Evolutionary conservation across 129 eudicot genomes (phyloP).

Genomic region (Pseudognaphalium luteoalbum): DNA sequence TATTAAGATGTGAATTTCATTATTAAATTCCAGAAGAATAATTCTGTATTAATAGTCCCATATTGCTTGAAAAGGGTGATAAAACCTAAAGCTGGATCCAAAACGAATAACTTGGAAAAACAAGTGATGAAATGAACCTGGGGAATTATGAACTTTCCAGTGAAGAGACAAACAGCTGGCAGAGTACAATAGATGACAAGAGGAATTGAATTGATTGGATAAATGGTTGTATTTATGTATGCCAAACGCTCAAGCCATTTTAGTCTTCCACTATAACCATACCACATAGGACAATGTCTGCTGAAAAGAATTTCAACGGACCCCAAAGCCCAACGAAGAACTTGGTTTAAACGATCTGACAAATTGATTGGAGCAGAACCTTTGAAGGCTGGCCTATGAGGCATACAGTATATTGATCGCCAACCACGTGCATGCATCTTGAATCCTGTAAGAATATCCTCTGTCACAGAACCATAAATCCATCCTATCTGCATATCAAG

Average conservation of each 20-base stretch:
- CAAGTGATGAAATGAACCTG: constrained; percentile 47
- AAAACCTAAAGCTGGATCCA: background rate
- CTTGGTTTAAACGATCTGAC: constrained; percentile 94
- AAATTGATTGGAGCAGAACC: constrained; percentile 98
- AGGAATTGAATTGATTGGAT: constrained; percentile 85
- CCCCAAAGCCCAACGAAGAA: constrained; percentile 97
- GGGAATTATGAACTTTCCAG: constrained; percentile 89
- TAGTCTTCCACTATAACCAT: constrained; percentile 78
- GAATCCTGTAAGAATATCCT: constrained; percentile 96
- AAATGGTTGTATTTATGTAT: constrained; percentile 83
- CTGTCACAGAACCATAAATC: constrained; percentile 96
- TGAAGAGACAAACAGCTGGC: constrained; percentile 90
- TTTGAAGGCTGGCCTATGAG: constrained; percentile 80
- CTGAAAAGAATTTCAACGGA: constrained; percentile 92
- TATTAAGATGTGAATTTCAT: too few species aligned
- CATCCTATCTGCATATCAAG: constrained; percentile 79
- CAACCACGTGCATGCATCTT: constrained; percentile 98
- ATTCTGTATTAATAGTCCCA: background rate
- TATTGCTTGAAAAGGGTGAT: background rate
- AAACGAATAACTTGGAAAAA: background rate
- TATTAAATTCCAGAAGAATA: too few species aligned
- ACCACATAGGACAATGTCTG: constrained; percentile 95
- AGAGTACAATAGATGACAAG: constrained; percentile 77
- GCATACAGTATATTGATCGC: constrained; percentile 95
- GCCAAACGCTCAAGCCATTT: constrained; percentile 95